Percentiles rank a stretch among this genome's conserved stretches.
phyloP scores from a whole-genome alignment of 768 basidiomycete species.

The Tubosaeta sp. region DNA sequence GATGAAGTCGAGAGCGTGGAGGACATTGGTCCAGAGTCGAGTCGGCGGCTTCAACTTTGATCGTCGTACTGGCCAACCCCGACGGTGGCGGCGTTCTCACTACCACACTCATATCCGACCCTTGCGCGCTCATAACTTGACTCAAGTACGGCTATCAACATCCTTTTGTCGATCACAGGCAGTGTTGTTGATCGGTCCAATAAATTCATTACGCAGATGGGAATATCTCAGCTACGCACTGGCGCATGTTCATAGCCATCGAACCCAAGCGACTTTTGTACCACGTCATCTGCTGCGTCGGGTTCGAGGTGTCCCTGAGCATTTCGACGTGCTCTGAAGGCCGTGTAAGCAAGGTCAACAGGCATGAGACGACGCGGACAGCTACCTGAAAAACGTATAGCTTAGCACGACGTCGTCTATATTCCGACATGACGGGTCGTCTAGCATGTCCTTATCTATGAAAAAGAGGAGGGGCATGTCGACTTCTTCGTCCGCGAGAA shows the following conservation, averaged over 20 bases:
- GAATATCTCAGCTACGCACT: constrained; percentile 9
- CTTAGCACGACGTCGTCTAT: constrained; percentile 91
- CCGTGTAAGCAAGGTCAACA: background rate
- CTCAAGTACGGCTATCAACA: no score
- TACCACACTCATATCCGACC: background rate
- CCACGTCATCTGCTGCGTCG: constrained; percentile 75
- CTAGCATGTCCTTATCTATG: constrained; percentile 94
- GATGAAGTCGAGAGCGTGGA: constrained; percentile 22
- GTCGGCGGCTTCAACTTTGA: constrained; percentile 3
- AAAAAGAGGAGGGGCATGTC: constrained; percentile 99
- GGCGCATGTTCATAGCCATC: constrained; percentile 51
- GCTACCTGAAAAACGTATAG: constrained; percentile 95
- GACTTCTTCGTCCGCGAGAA: constrained; percentile 92
- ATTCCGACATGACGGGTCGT: constrained; percentile 83
- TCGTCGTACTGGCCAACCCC: constrained; percentile 1
- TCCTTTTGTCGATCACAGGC: background rate
- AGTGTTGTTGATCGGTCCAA: background rate
- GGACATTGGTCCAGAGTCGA: constrained; percentile 5
- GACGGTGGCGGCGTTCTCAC: background rate
- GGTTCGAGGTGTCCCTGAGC: constrained; percentile 83
- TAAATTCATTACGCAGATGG: background rate
- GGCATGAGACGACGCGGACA: background rate
- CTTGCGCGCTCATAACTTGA: no score
- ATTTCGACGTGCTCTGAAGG: constrained; percentile 77
- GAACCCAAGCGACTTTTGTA: constrained; percentile 80